Evolutionary conservation across 2,329 filamentous ascomycete species (phyloP), one percentile per base, ranked within the genome.

Genomic region (Teratosphaeria viscida): DNA sequence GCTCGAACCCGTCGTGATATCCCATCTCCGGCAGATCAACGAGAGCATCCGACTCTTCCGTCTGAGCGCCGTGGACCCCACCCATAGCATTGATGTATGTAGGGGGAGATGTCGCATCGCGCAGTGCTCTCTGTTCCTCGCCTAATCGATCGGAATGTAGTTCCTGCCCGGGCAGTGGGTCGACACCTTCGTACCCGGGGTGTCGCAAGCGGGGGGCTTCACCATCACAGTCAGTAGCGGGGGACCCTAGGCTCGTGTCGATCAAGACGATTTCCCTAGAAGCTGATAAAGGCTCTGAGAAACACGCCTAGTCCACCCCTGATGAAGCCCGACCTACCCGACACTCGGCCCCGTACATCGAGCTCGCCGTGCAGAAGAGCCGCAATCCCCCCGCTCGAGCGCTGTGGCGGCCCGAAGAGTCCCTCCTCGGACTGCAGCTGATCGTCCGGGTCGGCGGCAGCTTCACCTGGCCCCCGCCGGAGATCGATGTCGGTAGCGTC

Each of bases 91-190:
- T 53, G 68, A 67, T 59, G 70, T 72, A 52, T 23, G 23, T 23
- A 23, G 23, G 23, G 23, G 14, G 59, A 47, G 14, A 29, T 10
- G 19, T 10, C 6, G 43, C n/a, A 47, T 26, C 32, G 19, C 19
- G 19, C 34, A 27, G 26, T 11, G 19, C 37, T 35, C 23, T 26
- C 32, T 23, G 5, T 16, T 32, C 12, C 55, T 26, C 29, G 54
- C 19, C 61, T 62, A 67, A 64, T 64, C 66, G 58, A 68, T 6
- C 39, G 59, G 62, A 2, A 68, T 61, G 70, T 74, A 52, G 80
- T 95, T 94, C 74, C 79, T 85, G 5, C 84, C 91, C 5, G 91
- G 91, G 58, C 91, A 95, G 78, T 96, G 90, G 89, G 81, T 96
- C 59, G 91, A 96, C 71, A 85, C 90, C 6, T 86, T 88, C 71